Conservation (phyloP, 768 basidiomycete species). For the Hysterangium stoloniferum region DNA sequence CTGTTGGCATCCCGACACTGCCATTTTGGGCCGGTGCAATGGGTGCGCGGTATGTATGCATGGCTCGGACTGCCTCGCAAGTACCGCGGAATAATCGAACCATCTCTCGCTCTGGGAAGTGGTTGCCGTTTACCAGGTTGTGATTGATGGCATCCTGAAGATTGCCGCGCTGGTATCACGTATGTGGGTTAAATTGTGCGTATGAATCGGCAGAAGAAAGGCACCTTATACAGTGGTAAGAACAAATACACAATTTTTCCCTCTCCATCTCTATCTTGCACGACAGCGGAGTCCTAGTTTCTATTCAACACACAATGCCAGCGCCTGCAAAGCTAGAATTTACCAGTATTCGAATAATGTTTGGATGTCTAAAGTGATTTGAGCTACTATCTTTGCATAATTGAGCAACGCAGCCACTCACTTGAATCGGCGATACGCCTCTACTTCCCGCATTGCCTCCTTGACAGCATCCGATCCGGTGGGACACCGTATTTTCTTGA, state of each 20-base stretch:
- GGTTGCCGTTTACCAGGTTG: conserved; percentile 72
- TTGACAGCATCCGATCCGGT: conserved; percentile 82
- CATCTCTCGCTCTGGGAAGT: conserved; percentile 85
- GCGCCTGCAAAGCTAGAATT: conserved; percentile 17
- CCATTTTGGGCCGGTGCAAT: conserved; percentile 16
- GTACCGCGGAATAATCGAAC: conserved; percentile 88
- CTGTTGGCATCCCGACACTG: neutral
- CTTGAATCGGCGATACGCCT: conserved; percentile 94
- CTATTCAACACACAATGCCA: conserved; percentile 9
- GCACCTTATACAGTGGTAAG: conserved; percentile 83
- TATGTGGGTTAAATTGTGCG: neutral
- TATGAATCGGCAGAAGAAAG: conserved; percentile 16
- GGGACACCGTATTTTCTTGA: conserved; percentile 96
- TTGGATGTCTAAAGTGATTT: conserved; percentile 61
- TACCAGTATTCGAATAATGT: conserved; percentile 92
- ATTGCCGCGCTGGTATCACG: conserved; percentile 62
- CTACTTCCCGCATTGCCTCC: conserved; percentile 83
- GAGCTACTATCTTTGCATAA: neutral
- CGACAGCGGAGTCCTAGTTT: conserved; percentile 80
- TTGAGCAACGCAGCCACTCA: conserved; percentile 30
- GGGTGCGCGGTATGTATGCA: conserved; percentile 79
- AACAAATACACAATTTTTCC: conserved; percentile 96
- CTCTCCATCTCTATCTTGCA: conserved; percentile 88
- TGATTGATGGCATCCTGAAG: conserved; percentile 91
- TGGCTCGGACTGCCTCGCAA: conserved; percentile 87